Evolutionary conservation across 2,329 filamentous ascomycete genomes (phyloP).

Genomic region (Ceratocystis albifundus): DNA sequence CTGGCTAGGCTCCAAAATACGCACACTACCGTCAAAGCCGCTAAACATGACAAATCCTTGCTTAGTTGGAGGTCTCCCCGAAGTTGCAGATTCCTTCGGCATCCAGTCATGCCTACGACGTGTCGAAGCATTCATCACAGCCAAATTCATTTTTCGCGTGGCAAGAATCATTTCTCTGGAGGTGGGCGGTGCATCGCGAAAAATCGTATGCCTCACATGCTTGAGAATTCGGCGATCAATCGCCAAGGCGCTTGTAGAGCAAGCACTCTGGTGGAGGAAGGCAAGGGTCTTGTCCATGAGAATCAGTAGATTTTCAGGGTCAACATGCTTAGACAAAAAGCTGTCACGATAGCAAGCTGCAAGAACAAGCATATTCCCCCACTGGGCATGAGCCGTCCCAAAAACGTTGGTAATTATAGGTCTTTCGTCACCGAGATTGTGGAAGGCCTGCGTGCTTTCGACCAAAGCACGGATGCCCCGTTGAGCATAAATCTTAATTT

Average conservation of each 20-base stretch:
- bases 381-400: conserved; percentile 93
- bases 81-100: not conserved
- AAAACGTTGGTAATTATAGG: conserved; percentile 92
- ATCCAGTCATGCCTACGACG: conserved; percentile 12
- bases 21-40: not conserved
- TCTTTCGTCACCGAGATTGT: conserved; percentile 49
- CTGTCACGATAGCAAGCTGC: conserved; percentile 65
- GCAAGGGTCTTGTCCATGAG: conserved; percentile 63
- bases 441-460: conserved; percentile 74
- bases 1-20: not conserved
- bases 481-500: conserved; percentile 44
- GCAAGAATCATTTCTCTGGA: not conserved
- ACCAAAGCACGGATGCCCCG: conserved; percentile 64
- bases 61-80: not conserved
- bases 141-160: conserved; percentile 15
- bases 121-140: conserved; percentile 5
- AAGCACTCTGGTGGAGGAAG: conserved; percentile 59
- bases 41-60: not conserved
- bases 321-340: conserved; percentile 47
- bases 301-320: conserved; percentile 41
- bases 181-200: conserved; percentile 22
- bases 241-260: conserved; percentile 61
- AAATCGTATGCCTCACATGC: conserved; percentile 40
- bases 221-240: conserved; percentile 65
- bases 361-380: conserved; percentile 87